phyloP scores from a whole-genome alignment of 1,284 basidiomycete genomes.

The Limonomyces culmigenus region DNA sequence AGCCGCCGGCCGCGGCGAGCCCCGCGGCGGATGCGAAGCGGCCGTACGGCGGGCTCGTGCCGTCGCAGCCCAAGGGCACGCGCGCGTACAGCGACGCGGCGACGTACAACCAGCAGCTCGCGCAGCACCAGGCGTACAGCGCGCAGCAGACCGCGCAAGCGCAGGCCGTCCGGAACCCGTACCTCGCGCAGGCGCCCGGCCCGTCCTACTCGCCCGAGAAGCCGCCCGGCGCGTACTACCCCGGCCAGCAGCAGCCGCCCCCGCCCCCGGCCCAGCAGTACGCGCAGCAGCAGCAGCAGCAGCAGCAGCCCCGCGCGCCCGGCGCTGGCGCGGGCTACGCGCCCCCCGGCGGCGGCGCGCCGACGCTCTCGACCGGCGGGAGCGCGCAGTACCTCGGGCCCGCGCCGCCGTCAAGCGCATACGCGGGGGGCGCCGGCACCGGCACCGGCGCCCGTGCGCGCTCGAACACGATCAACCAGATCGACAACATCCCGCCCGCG shows the following conservation, averaged over 20 bases:
- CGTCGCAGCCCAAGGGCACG: conserved; percentile 61
- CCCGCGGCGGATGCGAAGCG: conserved; percentile 57
- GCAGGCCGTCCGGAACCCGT: conserved; percentile 56
- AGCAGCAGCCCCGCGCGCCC: conserved; percentile 15
- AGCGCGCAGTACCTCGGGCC: conserved; percentile 26
- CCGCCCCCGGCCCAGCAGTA: conserved; percentile 11
- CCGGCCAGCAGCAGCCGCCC: conserved; percentile 11
- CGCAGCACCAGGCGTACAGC: conserved; percentile 87
- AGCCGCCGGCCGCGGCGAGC: conserved; percentile 14
- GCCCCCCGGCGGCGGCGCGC: conserved; percentile 17
- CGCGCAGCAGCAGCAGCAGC: not conserved
- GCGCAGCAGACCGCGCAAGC: conserved; percentile 60
- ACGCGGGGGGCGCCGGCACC: conserved; percentile 27
- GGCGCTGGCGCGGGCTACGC: conserved; percentile 14
- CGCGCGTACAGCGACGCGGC: conserved; percentile 87
- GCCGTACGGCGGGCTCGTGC: conserved; percentile 88
- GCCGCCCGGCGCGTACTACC: conserved; percentile 10
- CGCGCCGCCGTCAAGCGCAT: conserved; percentile 44
- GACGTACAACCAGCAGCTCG: conserved; percentile 85
- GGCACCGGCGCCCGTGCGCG: conserved; percentile 39
- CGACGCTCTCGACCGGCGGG: conserved; percentile 30
- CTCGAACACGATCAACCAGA: conserved; percentile 77
- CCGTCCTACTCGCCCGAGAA: not conserved
- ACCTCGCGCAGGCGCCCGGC: conserved; percentile 23
- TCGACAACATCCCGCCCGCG: conserved; percentile 85